These are phyloP conservation scores for Pseudogymnoascus destructans DNA, from an alignment of 2,329 filamentous ascomycete species.

Conservation along the genomic window DNA sequence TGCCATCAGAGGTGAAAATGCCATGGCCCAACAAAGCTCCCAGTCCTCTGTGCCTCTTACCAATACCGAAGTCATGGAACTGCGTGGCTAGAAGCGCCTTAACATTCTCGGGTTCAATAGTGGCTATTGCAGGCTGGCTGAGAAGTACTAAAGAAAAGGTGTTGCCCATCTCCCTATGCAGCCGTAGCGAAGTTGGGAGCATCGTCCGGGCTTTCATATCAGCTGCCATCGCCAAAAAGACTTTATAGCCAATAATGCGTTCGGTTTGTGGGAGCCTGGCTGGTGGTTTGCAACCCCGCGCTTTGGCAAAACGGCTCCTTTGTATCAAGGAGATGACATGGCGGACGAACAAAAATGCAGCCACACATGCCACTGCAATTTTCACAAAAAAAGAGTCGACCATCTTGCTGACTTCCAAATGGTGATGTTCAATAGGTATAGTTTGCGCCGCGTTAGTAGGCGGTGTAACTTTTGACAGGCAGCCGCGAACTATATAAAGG, in stretches of 20 bases:
- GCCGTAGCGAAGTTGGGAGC: not conserved
- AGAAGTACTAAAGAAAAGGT: not conserved
- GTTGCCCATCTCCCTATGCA: not conserved
- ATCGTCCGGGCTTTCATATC: not conserved
- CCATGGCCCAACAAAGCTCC: conserved; percentile 22
- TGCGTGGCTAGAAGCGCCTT: conserved; percentile 40
- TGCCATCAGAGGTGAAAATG: conserved; percentile 25
- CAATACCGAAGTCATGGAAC: conserved; percentile 36
- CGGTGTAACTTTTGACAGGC: not conserved
- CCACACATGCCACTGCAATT: not conserved
- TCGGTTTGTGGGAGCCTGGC: conserved; percentile 21
- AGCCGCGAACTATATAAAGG: not conserved
- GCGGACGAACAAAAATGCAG: not conserved
- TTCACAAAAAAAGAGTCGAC: not conserved
- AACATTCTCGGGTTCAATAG: conserved; percentile 33
- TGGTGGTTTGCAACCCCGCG: conserved; percentile 22
- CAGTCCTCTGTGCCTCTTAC: conserved; percentile 35
- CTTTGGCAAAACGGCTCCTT: conserved; percentile 16
- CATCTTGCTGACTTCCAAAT: not conserved
- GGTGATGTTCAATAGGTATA: not conserved
- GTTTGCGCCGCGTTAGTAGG: not conserved
- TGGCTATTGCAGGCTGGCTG: not conserved
- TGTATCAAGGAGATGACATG: not conserved
- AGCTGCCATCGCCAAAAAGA: conserved; percentile 16
- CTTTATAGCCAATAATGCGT: conserved; percentile 21